Conservation (phyloP, 805 yeast genomes). For the Torulaspora microellipsoides region DNA sequence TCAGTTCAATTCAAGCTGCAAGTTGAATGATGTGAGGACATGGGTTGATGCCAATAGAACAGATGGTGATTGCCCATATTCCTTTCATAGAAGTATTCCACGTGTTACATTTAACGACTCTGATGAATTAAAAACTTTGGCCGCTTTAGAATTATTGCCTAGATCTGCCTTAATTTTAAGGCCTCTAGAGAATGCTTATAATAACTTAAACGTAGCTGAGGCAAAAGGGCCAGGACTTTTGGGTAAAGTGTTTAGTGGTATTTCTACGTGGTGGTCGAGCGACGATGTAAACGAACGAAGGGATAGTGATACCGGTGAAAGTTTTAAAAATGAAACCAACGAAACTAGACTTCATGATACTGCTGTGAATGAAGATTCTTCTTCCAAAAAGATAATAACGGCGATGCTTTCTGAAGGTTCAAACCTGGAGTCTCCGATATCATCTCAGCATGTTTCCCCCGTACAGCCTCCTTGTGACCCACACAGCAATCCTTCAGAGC, state of each 20-base stretch:
- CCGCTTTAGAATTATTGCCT: slow-evolving; percentile 57
- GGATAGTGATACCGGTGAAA: slow-evolving; percentile 10
- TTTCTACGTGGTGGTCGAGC: slow-evolving; percentile 36
- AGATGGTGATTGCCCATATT: slow-evolving; percentile 42
- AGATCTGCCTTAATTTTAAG: slow-evolving; percentile 72
- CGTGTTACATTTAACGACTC: slow-evolving; percentile 57
- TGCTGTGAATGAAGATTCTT: too few relatives aligned
- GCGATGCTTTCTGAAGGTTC: background rate
- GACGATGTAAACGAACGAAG: slow-evolving; percentile 3
- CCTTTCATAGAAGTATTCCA: slow-evolving; percentile 51
- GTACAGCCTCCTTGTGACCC: slow-evolving; percentile 14
- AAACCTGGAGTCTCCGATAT: slow-evolving; percentile 12
- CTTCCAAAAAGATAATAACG: too few relatives aligned
- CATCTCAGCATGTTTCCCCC: slow-evolving; percentile 19
- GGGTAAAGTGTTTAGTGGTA: slow-evolving; percentile 32
- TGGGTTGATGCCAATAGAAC: slow-evolving; percentile 55
- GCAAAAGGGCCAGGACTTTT: slow-evolving; percentile 30
- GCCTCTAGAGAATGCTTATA: slow-evolving; percentile 41
- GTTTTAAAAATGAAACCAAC: too few relatives aligned
- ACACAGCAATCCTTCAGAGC: slow-evolving; percentile 20
- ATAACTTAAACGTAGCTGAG: slow-evolving; percentile 26
- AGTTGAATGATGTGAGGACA: slow-evolving; percentile 53
- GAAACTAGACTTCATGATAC: too few relatives aligned
- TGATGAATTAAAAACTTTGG: slow-evolving; percentile 54
- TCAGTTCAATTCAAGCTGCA: slow-evolving; percentile 43